Evolutionary conservation across 805 yeast genomes (phyloP), one percentile per base, ranked within the genome.

Genomic region (Ogataea allantospora): DNA sequence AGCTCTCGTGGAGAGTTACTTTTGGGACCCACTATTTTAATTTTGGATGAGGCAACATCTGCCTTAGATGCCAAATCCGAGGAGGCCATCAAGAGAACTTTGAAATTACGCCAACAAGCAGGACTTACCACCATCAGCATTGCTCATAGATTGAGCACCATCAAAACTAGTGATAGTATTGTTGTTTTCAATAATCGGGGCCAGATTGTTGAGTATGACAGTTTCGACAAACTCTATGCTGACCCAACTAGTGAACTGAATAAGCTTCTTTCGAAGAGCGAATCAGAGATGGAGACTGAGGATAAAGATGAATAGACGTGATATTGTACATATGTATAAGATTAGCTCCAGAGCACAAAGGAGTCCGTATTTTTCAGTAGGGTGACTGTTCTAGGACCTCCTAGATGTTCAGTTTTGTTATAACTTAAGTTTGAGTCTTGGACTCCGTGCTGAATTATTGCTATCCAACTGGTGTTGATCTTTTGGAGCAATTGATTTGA

Each of bases 21-120:
- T 8, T 41, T 59, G 17, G 72, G 80, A 30, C 97, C 98, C 2
- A 71, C 81, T 6, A 71, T 91, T n/a, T 65, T 91, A 41, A 78
- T 91, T 21, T 65, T 91, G 42, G 98, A 91, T 59, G 98, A 91
- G 59, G 96, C 97, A 10, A 91, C 98, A 0, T 85, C 95, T 22
- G 97, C 97, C 0, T 67, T 91, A 35, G 98, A 91, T 56, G 78
- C 95, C 9, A 85, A 84, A 38, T 82, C 89, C 50, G 98, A 91
- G 56, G 81, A 83, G 50, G 76, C 86, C 3, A 95, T 91, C 27
- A 86, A 88, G 57, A 75, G 73, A 34, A 87, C 95, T 7, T 65
- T 91, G 43, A 57, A 67, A 20, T 60, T 70, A 33, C 69, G 93
- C 43, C 70, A 74, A 46, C 54, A 59, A 17, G 69, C 77, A 15